phyloP scores from a whole-genome alignment of 192 early-diverging fungal species.

The Allomyces macrogynus region DNA sequence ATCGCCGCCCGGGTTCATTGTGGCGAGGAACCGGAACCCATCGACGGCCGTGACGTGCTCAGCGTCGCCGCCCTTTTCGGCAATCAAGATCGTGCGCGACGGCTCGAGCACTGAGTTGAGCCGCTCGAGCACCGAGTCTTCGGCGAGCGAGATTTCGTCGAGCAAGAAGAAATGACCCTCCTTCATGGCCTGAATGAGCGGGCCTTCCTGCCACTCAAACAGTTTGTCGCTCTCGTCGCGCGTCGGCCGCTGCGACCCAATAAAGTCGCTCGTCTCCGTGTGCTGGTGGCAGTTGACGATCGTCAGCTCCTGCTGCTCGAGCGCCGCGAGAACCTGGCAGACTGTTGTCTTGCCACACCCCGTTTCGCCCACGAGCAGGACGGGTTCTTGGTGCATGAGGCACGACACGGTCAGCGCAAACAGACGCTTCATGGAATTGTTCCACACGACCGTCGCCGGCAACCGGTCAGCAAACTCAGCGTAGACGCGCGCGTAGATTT shows the following conservation, averaged over 20 bases:
- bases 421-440: constrained; percentile 72
- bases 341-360: constrained; percentile 98
- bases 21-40: constrained; percentile 82
- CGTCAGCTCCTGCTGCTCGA: constrained; percentile 39
- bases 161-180: constrained; percentile 73
- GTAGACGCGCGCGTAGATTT: constrained; percentile 35
- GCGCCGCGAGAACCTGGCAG: constrained; percentile 69
- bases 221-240: constrained; percentile 24
- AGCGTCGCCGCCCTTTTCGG: constrained; percentile 58
- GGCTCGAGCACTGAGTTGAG: constrained; percentile 90
- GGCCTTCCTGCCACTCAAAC: constrained; percentile 96
- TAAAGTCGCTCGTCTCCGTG: constrained; percentile 80
- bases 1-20: constrained; percentile 99
- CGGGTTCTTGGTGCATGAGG: constrained; percentile 64
- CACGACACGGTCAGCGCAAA: constrained; percentile 70
- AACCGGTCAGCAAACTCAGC: constrained; percentile 25
- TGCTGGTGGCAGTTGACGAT: constrained; percentile 95
- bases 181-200: constrained; percentile 75
- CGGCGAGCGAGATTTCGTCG: constrained; percentile 95
- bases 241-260: constrained; percentile 83
- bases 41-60: constrained; percentile 39
- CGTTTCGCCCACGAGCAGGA: constrained; percentile 89
- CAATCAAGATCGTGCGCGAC: constrained; percentile 56
- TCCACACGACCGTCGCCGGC: constrained; percentile 57
- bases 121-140: constrained; percentile 93